Base-by-base conservation (phyloP, 2,329 filamentous ascomycete genomes). In the Biscogniauxia sp. region DNA sequence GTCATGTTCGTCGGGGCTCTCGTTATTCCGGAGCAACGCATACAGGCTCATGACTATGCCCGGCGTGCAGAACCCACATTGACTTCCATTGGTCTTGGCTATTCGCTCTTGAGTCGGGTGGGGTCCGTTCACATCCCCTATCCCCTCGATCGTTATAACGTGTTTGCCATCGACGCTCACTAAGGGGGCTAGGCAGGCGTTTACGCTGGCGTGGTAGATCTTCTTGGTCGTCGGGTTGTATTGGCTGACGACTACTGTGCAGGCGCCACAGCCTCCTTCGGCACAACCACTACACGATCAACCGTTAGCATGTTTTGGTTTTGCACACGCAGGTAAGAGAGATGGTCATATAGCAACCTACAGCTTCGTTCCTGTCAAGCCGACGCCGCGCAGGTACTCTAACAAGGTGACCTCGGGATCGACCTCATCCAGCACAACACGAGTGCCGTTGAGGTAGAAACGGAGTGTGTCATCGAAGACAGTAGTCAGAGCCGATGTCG, bases 21-120 rank as follows among this genome's bases (percentile, higher is more conserved):
- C 82, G 66, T 93, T 90, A 71, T 98, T 98, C 61, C 95, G 85
- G 32, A 99, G 81, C 52, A 98, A 82, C 5, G 95, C 95, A 75
- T 99, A 99, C 59, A 98, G 77, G 74, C 93, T 97, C 91, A 98
- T 98, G 64, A 98, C 93, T 70, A 99, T 98, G 1, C 95, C 95
- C 4, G 95, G 95, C 0, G 95, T 98, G 72, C 95, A 99, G 77
- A 99, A 99, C 0, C 93, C 84, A 61, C 84, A 99, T 75, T 99
- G 94, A 68, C 92, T 96, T 54, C 95, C 95, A 78, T 97, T 95
- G 32, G 90, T 86, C 76, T 91, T 91, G 19, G 95, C 94, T 69
- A 99, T 90, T 54, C 95, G 85, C 78, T 98, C 93, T 74, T 98
- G 95, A 3, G 89, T 82, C 1, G 94, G 91, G 78, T 99, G 95